Base-by-base conservation (phyloP, 1,284 basidiomycete genomes). In the Veloboletus limbatus region DNA sequence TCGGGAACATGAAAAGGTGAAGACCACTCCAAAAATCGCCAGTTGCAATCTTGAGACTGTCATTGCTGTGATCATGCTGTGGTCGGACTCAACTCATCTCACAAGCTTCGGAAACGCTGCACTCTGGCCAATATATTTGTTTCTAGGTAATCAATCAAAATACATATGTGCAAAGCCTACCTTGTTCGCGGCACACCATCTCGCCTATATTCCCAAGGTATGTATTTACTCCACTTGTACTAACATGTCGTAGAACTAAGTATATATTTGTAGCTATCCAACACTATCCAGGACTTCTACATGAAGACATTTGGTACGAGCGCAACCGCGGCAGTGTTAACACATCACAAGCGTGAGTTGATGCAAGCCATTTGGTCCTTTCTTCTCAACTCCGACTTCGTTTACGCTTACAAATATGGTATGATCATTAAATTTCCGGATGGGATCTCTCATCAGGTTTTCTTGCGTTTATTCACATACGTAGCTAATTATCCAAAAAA, bases 111-210 rank as follows among this genome's bases (percentile, higher is more conserved):
- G 68, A 0, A 60, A 52, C 14, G 61, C 66, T 0, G 52, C 54
- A 1, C 38, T 69, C 0, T 69, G 67, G 67, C 68, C 65, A 3
- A 43, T 69, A 0, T 71, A 71, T 21, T 20, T 62, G 16, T 57
- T 58, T 13, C 54, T 68, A 21, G 63, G 63, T 0, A 70, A 69
- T 45, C 53, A 61, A 0, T 65, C 60, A 2, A 71, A 71, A 32
- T 68, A 68, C 37, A 46, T 54, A 4, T 37, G 49, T 2, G 40
- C 26, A 14, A 54, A 56, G 35, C 62, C 62, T 2, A 49, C 42
- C 1, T 50, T 48, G 1, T 54, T 54, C 14, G 56, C 62, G 0
- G 52, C 47, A 8, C 65, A 70, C 33, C 62, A 69, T 42, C 27
- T 63, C 0, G 59, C 59, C 1, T 69, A 66, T 33, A 62, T 69